Percentiles rank a stretch among this genome's conserved stretches.
These are phyloP conservation scores for Microbotryomycetes sp. DNA, from an alignment of 1,284 basidiomycete genomes.

Conservation along the genomic window DNA sequence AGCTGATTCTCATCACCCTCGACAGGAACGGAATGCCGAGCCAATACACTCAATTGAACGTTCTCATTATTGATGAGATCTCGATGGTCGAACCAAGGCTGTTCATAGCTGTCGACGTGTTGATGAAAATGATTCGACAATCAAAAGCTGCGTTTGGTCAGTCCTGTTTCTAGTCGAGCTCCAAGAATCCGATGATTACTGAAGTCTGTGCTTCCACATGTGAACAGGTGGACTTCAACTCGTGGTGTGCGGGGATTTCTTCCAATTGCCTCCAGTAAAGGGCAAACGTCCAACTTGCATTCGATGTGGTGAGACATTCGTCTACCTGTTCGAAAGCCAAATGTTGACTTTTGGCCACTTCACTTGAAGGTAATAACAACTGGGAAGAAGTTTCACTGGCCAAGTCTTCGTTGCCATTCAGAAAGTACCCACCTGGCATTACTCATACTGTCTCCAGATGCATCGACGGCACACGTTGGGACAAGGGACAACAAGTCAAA, in stretches of 20 bases:
- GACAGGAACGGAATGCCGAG: not conserved
- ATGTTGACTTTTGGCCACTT: no score
- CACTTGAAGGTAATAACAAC: no score
- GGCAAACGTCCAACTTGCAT: no score
- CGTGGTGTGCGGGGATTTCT: conserved; percentile 31
- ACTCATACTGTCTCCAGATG: no score
- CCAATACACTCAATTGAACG: conserved; percentile 11
- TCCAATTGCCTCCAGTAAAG: conserved; percentile 12
- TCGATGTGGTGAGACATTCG: no score
- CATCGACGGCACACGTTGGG: no score
- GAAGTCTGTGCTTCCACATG: not conserved
- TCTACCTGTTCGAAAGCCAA: no score
- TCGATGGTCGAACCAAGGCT: conserved; percentile 25
- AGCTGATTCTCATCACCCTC: not conserved
- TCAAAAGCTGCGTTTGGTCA: conserved; percentile 19
- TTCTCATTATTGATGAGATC: conserved; percentile 30
- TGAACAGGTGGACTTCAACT: conserved; percentile 23
- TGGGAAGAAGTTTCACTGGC: no score
- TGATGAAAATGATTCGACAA: conserved; percentile 27
- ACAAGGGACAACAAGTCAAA: no score
- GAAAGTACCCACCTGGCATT: no score
- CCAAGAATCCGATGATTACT: not conserved
- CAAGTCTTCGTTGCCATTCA: no score
- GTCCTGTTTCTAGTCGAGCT: not conserved
- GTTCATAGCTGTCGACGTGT: conserved; percentile 21